Base-by-base conservation (phyloP, 177 flowering plant genomes). In the Vitis hybrid region DNA sequence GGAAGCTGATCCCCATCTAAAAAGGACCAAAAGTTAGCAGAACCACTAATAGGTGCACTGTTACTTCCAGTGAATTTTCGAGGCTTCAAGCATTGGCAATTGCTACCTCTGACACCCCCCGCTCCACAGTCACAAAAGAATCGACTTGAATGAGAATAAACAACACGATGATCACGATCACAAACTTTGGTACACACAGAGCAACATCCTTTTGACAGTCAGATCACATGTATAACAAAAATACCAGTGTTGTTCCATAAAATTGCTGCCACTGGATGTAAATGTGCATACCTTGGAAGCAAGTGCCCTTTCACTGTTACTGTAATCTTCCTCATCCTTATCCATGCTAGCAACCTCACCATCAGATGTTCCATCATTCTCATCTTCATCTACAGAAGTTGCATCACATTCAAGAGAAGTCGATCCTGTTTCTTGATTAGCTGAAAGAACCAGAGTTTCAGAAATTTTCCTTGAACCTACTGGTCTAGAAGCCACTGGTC, bases 61-160 rank as follows among this genome's bases (percentile, higher is more conserved):
- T 71, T 81, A 78, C 75, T 79, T 65, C 87, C 95, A 70, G 81
- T 83, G 66, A 80, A 89, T 70, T 93, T 90, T 34, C 99, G 87
- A 77, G 99, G 99, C 80, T 93, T 96, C 85, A 93, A 80, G 78
- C 99, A 93, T 63, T 89, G 97, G 69, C 99, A 96, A 73, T 84
- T 88, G 85, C 92, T 93, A 48, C 98, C 98, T 72, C 97, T 78
- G 63, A 92, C 99, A 77, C 99, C 98, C 39, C 98, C 98, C 9
- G 97, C 99, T 45, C 99, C 99, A 87, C 98, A 96, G 64, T 96
- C 99, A 73, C 99, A 96, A 73, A 93, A 96, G 78, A 96, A 96
- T 10, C 98, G 92, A 76, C 99, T 96, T 45, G 93, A 92, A 53
- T 98, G 93, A 68, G 99, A 96, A 83, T 96, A 96, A 48, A 93